Evolutionary conservation across 352 stramenopile species (phyloP).

Genomic region (Phytophthora rubi): DNA sequence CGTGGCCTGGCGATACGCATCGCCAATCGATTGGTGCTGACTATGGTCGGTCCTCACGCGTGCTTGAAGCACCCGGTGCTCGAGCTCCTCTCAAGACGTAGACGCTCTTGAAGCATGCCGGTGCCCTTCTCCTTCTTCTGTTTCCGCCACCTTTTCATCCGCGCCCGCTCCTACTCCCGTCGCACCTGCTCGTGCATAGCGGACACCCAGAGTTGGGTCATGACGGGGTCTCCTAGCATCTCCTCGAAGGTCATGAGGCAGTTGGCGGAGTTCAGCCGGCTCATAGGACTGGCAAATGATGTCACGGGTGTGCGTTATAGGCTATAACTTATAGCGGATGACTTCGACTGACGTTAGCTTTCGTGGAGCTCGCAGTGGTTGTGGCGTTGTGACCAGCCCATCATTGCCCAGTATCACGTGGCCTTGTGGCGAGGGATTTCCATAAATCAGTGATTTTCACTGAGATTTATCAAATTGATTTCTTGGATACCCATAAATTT

Average conservation of each 20-base stretch:
- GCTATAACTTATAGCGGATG: not conserved
- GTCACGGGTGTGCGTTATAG: not conserved
- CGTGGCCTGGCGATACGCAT: not conserved
- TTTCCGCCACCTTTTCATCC: slow-evolving; percentile 7
- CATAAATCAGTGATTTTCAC: no score
- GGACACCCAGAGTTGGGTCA: not conserved
- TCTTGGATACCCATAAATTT: slow-evolving; percentile 6
- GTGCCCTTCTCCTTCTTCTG: slow-evolving; percentile 5
- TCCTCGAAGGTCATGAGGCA: not conserved
- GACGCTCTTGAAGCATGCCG: slow-evolving; percentile 6
- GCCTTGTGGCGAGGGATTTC: not conserved
- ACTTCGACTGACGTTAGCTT: not conserved
- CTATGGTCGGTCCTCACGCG: not conserved
- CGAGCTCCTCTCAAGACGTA: slow-evolving; percentile 5
- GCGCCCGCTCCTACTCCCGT: slow-evolving; percentile 3
- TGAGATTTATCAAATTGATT: no score
- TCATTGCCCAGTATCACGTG: not conserved
- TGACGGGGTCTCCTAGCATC: not conserved
- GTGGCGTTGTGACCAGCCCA: not conserved
- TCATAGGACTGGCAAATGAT: not conserved
- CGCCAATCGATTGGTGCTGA: not conserved
- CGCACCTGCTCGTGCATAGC: not conserved
- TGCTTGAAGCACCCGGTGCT: not conserved
- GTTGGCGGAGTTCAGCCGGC: not conserved
- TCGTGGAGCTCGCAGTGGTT: not conserved